Evolutionary conservation across 352 stramenopile genomes (phyloP), one percentile per base, ranked within the genome.

Genomic region (Elongisporangium prolatum): DNA sequence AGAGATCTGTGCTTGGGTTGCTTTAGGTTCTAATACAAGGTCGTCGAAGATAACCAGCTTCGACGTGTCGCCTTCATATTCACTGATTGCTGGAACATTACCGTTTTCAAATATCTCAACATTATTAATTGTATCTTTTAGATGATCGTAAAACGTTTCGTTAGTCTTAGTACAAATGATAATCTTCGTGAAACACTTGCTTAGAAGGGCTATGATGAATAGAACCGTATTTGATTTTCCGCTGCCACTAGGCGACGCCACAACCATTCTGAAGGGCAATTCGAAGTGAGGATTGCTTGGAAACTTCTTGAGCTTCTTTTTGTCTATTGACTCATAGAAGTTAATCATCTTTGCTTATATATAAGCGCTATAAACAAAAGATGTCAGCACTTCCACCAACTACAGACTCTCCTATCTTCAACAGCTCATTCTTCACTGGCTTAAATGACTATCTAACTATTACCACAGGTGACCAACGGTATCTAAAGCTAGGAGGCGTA

Each of bases 41-140:
- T 66, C 54, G 52, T 66, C 59, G 4, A 64, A 60, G 0, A 64
- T 40, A 21, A 64, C 49, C n/a, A 64, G 16, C 48, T 64, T 64
- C 48, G 47, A 56, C 0, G 59, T 64, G n/a, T 64, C 52, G 13
- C 24, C 52, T 17, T 64, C 59, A 44, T 60, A 64, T 48, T 64
- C 52, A 28, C 21, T 53, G 25, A 64, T 59, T 34, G 25, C 18
- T 25, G 48, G 48, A 48, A 59, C 37, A 1, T 50, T 16, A 14
- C 59, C 59, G 3, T 53, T 17, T 56, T 64, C 59, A 38, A 52
- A 14, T 3, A 64, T 38, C 17, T 64, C 47, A 4, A 64, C 59
- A 24, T 52, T 52, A 20, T 53, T 38, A 21, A 66, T 59, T 21
- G 50, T 58, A 0, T 60, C 48, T 57, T 66, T 66, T 0, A 66